Percentiles rank a stretch among this genome's conserved stretches.
These are phyloP conservation scores for Penicillium odoratum DNA, from an alignment of 495 filamentous ascomycete genomes.

Conservation along the genomic window DNA sequence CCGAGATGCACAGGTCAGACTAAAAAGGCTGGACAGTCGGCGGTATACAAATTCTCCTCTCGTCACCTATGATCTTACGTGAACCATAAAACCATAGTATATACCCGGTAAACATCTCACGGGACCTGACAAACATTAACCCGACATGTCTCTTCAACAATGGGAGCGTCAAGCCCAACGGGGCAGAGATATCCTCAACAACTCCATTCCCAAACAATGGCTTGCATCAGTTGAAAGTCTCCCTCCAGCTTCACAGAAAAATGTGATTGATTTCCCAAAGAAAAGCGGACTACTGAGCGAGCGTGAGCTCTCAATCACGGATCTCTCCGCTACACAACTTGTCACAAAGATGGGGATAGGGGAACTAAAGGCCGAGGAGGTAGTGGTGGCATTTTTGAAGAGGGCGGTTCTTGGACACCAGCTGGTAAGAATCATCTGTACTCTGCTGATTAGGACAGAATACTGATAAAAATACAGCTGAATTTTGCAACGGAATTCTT, in stretches of 20 bases:
- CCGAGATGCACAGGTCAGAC: background rate
- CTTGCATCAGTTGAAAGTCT: constrained; percentile 30
- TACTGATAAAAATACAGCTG: constrained; percentile 25
- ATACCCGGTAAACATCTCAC: background rate
- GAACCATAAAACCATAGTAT: background rate
- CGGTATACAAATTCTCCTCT: background rate
- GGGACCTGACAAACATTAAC: background rate
- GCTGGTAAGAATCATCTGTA: constrained; percentile 31
- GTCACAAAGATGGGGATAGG: constrained; percentile 48
- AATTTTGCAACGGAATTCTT: constrained; percentile 71
- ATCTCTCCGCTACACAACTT: constrained; percentile 53
- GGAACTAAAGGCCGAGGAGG: constrained; percentile 54
- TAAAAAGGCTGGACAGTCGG: too few species aligned
- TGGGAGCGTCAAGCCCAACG: constrained; percentile 38
- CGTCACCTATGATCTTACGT: background rate
- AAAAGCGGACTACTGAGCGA: constrained; percentile 50
- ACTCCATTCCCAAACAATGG: constrained; percentile 45
- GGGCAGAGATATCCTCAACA: constrained; percentile 33
- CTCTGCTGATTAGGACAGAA: too few species aligned
- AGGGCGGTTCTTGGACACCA: constrained; percentile 61
- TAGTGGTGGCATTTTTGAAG: constrained; percentile 62
- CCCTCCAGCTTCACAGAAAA: constrained; percentile 31
- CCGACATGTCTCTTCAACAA: constrained; percentile 26
- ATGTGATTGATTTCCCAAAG: constrained; percentile 44
- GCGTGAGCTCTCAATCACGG: constrained; percentile 60